phyloP scores from a whole-genome alignment of 306 rosid genomes.

The Quercus ilex region DNA sequence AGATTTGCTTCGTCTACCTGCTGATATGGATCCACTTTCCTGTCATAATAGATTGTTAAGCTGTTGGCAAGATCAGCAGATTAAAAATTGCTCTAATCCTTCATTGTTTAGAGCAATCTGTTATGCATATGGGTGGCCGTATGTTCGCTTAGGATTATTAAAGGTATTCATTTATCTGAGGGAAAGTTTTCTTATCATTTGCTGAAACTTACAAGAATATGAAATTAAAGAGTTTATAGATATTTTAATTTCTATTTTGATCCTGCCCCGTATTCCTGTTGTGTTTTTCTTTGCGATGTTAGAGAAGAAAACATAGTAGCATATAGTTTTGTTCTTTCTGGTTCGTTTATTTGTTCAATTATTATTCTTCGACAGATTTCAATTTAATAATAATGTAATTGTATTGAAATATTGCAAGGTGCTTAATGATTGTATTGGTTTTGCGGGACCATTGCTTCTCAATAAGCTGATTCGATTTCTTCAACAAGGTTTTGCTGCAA shows the following conservation, averaged over 20 bases:
- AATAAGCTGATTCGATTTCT: constrained; percentile 83
- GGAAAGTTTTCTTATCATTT: constrained; percentile 15
- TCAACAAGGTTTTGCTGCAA: constrained; percentile 63
- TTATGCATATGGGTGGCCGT: constrained; percentile 93
- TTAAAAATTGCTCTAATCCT: constrained; percentile 41
- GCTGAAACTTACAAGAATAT: not conserved
- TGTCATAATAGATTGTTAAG: constrained; percentile 56
- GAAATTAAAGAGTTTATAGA: no score
- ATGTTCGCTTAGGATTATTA: constrained; percentile 69
- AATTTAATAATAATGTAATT: not conserved
- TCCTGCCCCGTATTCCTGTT: not conserved
- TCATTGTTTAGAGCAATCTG: constrained; percentile 77
- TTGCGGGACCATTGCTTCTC: constrained; percentile 95
- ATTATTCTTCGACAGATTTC: not conserved
- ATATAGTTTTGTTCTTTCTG: not conserved
- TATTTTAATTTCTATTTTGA: not conserved
- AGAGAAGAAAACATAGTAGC: not conserved
- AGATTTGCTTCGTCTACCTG: constrained; percentile 71
- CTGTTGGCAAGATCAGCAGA: constrained; percentile 68
- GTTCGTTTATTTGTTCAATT: not conserved
- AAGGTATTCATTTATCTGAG: constrained; percentile 49
- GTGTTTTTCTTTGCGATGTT: not conserved
- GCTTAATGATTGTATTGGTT: constrained; percentile 83
- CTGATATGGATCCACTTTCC: constrained; percentile 64
- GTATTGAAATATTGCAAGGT: constrained; percentile 44